Evolutionary conservation across 371 early-diverging fungal genomes (phyloP).

Genomic region (Haplosporangium sp.): DNA sequence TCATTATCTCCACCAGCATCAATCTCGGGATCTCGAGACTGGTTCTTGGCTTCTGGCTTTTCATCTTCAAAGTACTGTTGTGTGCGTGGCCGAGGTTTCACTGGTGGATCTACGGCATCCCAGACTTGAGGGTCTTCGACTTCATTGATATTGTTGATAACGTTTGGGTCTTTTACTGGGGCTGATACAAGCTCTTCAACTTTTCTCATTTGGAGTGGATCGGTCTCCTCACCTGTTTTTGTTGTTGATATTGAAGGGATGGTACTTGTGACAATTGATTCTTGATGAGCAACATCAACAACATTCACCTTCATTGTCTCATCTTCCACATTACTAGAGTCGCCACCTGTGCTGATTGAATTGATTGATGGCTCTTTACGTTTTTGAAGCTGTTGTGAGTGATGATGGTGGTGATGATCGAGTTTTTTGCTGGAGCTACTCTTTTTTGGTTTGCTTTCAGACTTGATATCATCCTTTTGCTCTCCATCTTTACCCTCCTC

Average conservation of each 20-base stretch:
- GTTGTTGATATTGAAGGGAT: background rate
- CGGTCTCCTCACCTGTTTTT: background rate
- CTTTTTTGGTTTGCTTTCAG: background rate
- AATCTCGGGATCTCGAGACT: background rate
- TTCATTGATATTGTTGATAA: constrained; percentile 13
- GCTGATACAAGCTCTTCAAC: background rate
- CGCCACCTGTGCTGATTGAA: background rate
- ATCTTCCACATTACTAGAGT: background rate
- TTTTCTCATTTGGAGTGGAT: background rate
- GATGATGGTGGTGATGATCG: background rate
- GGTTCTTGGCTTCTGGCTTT: background rate
- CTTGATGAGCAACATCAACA: background rate
- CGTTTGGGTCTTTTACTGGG: constrained; percentile 20
- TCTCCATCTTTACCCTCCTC: background rate
- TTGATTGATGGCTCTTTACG: background rate
- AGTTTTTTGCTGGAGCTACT: background rate
- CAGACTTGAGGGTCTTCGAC: constrained; percentile 14
- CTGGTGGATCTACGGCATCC: constrained; percentile 24
- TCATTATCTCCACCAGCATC: background rate
- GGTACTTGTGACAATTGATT: background rate
- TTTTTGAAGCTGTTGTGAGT: background rate
- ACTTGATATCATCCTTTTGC: background rate
- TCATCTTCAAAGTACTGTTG: constrained; percentile 8
- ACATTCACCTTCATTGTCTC: background rate
- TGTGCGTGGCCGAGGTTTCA: background rate